A percentile compares a stretch with the other conserved stretches of the same genome.
Conservation (phyloP, 257 asterid species). For the Ocimum tenuiflorum region DNA sequence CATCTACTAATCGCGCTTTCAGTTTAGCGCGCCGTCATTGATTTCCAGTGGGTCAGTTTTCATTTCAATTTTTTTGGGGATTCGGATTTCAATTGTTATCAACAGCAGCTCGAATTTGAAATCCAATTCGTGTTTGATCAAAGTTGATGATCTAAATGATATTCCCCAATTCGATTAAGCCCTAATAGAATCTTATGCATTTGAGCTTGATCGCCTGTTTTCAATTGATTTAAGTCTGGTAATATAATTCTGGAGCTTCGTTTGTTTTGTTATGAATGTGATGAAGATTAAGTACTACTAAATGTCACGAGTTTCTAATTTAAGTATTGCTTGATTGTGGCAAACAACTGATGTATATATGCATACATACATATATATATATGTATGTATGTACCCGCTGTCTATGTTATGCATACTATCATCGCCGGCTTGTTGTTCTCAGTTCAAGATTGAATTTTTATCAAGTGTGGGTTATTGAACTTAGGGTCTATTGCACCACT, state of each 20-base stretch:
- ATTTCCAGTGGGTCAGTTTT: constrained; percentile 21
- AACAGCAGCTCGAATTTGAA: constrained; percentile 2
- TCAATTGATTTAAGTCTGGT: background rate
- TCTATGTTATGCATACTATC: background rate
- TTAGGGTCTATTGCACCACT: background rate
- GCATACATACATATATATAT: too few species aligned
- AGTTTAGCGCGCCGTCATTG: constrained; percentile 2
- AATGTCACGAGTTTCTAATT: constrained; percentile 5
- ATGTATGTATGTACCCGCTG: background rate
- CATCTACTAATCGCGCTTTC: background rate
- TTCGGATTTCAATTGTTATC: constrained; percentile 12
- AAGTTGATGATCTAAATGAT: constrained; percentile 8
- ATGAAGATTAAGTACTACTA: constrained; percentile 15
- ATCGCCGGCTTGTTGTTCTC: background rate
- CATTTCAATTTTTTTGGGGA: background rate
- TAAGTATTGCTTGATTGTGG: constrained; percentile 2
- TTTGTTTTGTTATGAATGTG: constrained; percentile 7
- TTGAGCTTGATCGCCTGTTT: constrained; percentile 8
- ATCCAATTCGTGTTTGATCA: constrained; percentile 2
- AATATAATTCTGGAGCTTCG: background rate
- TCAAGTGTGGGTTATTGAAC: too few species aligned
- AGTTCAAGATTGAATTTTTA: background rate
- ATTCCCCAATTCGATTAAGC: constrained; percentile 32
- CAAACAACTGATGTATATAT: background rate
- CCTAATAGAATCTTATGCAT: constrained; percentile 12